A percentile compares a stretch with the other conserved stretches of the same genome.
These are phyloP conservation scores for Suillus subaureus DNA, from an alignment of 768 basidiomycete species.

Conservation along the genomic window DNA sequence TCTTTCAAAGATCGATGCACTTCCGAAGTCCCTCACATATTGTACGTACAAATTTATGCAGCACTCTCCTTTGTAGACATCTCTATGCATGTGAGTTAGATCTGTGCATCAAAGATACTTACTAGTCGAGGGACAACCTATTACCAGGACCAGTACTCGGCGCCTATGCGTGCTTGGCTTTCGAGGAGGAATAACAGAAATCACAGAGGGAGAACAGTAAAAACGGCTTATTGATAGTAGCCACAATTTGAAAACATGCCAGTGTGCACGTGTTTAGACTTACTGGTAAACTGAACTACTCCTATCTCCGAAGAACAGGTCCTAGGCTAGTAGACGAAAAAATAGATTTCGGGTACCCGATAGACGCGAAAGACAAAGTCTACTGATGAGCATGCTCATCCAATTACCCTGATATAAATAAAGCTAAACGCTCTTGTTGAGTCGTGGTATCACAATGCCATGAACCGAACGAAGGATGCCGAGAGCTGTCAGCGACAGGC, in stretches of 20 bases:
- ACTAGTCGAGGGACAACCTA: too few relatives aligned
- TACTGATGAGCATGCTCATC: too few relatives aligned
- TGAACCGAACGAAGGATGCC: constrained; percentile 53
- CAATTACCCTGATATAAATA: too few relatives aligned
- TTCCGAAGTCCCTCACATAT: neutral
- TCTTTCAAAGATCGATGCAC: neutral
- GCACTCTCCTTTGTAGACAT: neutral
- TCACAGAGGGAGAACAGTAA: neutral
- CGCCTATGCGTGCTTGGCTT: too few relatives aligned
- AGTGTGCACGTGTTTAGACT: neutral
- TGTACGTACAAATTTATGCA: neutral
- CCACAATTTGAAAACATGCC: neutral
- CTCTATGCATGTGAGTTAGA: too few relatives aligned
- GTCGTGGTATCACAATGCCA: constrained; percentile 72
- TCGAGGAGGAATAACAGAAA: neutral
- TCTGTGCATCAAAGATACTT: too few relatives aligned
- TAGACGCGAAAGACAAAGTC: too few relatives aligned
- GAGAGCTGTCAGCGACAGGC: constrained; percentile 22
- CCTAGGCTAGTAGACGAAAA: too few relatives aligned
- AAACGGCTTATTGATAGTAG: neutral
- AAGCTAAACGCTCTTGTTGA: constrained; percentile 39
- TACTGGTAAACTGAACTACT: neutral
- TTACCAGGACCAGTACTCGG: too few relatives aligned
- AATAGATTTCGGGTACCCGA: too few relatives aligned
- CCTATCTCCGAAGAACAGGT: neutral